Conservation (phyloP, 140 eudicot species). For the Bidens hawaiensis region DNA sequence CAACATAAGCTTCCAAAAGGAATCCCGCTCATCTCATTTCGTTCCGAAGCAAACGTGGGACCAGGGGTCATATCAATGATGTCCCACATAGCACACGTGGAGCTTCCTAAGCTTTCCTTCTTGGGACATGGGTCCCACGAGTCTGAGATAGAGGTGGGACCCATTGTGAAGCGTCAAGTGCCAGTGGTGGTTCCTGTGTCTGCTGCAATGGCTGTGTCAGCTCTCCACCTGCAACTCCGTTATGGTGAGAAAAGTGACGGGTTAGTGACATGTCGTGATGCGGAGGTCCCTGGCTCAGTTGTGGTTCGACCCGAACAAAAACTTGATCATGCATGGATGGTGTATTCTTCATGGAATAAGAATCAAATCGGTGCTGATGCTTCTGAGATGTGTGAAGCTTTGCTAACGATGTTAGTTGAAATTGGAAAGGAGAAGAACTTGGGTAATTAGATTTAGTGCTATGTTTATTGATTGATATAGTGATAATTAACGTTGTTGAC, state of each 20-base stretch:
- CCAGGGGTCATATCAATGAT: slow-evolving; percentile 69
- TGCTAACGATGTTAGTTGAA: slow-evolving; percentile 80
- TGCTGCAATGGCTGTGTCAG: slow-evolving; percentile 85
- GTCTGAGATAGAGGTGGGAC: slow-evolving; percentile 30
- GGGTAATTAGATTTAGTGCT: slow-evolving; percentile 15
- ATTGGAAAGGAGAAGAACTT: slow-evolving; percentile 36
- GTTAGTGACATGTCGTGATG: slow-evolving; percentile 89
- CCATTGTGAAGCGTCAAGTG: slow-evolving; percentile 37
- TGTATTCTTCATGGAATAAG: slow-evolving; percentile 80
- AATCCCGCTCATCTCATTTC: slow-evolving; percentile 83
- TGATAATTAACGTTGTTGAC: not conserved
- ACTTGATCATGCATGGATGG: slow-evolving; percentile 97
- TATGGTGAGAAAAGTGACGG: slow-evolving; percentile 98
- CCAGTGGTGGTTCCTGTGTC: slow-evolving; percentile 83
- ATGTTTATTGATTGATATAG: not conserved
- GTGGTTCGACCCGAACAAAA: slow-evolving; percentile 76
- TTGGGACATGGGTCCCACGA: slow-evolving; percentile 24
- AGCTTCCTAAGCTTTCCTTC: slow-evolving; percentile 72
- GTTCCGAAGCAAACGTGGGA: slow-evolving; percentile 76
- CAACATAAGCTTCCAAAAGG: slow-evolving; percentile 71
- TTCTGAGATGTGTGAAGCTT: slow-evolving; percentile 92
- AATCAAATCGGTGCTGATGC: slow-evolving; percentile 64
- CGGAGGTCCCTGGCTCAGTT: slow-evolving; percentile 95
- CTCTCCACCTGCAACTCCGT: slow-evolving; percentile 77
- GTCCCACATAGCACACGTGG: slow-evolving; percentile 95